phyloP scores from a whole-genome alignment of 805 yeast genomes.

The Schizosaccharomyces cryophilus region DNA sequence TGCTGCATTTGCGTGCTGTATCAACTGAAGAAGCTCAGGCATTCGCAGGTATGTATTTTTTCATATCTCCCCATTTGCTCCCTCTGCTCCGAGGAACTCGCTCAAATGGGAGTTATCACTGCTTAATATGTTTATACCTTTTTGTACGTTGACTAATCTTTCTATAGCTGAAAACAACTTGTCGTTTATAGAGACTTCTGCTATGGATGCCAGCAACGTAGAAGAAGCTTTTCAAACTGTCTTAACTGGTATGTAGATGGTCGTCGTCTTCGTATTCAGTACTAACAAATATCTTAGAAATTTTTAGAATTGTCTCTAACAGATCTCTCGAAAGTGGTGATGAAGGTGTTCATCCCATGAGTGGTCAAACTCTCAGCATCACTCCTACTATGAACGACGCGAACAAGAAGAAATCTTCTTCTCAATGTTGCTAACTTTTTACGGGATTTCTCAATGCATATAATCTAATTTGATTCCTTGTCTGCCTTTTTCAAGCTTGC shows the following conservation, averaged over 20 bases:
- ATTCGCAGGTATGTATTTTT: slow-evolving; percentile 26
- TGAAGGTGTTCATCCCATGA: slow-evolving; percentile 36
- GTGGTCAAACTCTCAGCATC: slow-evolving; percentile 75
- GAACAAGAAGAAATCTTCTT: slow-evolving; percentile 20
- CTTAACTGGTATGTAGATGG: slow-evolving; percentile 22
- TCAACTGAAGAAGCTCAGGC: slow-evolving; percentile 93
- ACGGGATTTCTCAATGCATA: neutral
- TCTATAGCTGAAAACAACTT: slow-evolving; percentile 48
- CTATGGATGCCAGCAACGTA: slow-evolving; percentile 80
- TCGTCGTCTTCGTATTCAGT: neutral
- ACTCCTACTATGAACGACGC: slow-evolving; percentile 82
- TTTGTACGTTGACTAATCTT: slow-evolving; percentile 3
- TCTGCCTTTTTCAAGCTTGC: neutral
- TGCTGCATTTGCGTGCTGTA: slow-evolving; percentile 81
- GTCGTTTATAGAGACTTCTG: slow-evolving; percentile 87
- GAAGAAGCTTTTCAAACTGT: slow-evolving; percentile 84
- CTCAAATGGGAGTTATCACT: neutral
- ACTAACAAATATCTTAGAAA: slow-evolving; percentile 21
- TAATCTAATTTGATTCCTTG: too few species aligned
- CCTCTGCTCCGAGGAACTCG: too few species aligned
- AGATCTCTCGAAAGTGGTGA: slow-evolving; percentile 80
- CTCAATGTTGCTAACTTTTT: slow-evolving; percentile 41
- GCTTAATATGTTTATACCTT: neutral
- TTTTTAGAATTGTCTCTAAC: slow-evolving; percentile 80
- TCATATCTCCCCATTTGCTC: too few species aligned